Evolutionary conservation across 371 early-diverging fungal genomes (phyloP).

Genomic region (Phascolomyces articulosus): DNA sequence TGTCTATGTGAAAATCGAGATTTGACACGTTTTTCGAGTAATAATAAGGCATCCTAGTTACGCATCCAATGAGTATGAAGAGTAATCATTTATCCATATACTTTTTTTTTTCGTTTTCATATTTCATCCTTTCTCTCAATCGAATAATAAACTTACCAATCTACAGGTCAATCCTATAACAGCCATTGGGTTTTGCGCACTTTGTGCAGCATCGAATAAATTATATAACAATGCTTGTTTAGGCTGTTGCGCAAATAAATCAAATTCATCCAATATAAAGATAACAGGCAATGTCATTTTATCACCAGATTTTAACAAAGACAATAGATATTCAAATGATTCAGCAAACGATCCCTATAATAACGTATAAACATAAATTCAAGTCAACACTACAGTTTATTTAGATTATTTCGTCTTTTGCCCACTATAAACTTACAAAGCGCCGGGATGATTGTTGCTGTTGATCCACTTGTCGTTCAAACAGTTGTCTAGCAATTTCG

Average conservation of each 20-base stretch:
- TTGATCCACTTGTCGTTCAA: slow-evolving; percentile 27
- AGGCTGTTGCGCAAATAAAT: slow-evolving; percentile 85
- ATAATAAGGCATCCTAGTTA: slow-evolving; percentile 76
- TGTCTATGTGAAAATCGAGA: slow-evolving; percentile 92
- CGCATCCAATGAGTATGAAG: background rate
- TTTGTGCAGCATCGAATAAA: slow-evolving; percentile 89
- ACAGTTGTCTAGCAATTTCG: slow-evolving; percentile 83
- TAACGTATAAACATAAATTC: background rate
- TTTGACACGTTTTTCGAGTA: slow-evolving; percentile 93
- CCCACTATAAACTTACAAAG: slow-evolving; percentile 15
- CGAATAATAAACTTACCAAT: slow-evolving; percentile 55
- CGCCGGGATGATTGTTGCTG: slow-evolving; percentile 14
- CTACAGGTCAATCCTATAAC: slow-evolving; percentile 87
- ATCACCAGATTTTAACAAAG: slow-evolving; percentile 62
- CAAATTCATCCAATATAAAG: slow-evolving; percentile 91
- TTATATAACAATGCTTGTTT: slow-evolving; percentile 92
- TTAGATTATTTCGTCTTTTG: no score
- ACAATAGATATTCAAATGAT: slow-evolving; percentile 63
- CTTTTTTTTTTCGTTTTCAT: background rate
- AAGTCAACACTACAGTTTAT: no score
- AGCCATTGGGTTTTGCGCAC: slow-evolving; percentile 80
- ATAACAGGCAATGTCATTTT: slow-evolving; percentile 69
- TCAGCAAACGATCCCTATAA: slow-evolving; percentile 67
- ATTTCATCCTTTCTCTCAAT: background rate
- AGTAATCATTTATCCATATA: no score